Evolutionary conservation across 176 grass and related monocot species (phyloP).

Genomic region (Carex scoparia): DNA sequence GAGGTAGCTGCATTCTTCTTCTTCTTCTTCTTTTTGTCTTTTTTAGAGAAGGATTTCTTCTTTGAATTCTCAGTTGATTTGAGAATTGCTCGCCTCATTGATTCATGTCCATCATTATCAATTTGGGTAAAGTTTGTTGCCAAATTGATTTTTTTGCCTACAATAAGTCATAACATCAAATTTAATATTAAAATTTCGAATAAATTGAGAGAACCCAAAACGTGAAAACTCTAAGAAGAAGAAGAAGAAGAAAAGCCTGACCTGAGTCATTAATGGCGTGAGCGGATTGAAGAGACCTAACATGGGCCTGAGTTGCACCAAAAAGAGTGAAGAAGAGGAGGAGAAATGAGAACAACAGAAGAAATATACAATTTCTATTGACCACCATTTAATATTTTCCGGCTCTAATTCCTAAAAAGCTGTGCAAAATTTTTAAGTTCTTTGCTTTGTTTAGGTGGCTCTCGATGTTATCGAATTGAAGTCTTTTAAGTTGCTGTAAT

Average conservation of each 20-base stretch:
- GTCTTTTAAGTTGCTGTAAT: not conserved
- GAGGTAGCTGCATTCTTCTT: not conserved
- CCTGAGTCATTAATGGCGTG: not conserved
- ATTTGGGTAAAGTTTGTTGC: not conserved
- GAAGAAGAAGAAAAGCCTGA: not conserved
- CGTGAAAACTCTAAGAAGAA: not conserved
- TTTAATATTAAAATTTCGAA: not conserved
- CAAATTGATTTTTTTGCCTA: constrained; percentile 2
- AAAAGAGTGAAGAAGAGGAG: not conserved
- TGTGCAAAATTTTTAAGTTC: not conserved
- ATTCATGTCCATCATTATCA: not conserved
- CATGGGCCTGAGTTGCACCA: not conserved
- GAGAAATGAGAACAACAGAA: not conserved
- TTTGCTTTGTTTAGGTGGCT: constrained; percentile 7
- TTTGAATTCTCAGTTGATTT: not conserved
- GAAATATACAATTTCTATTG: not conserved
- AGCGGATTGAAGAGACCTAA: not conserved
- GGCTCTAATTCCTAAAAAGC: not conserved
- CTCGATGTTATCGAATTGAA: too few relatives aligned
- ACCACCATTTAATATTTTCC: not conserved
- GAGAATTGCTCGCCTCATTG: not conserved
- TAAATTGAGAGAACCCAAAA: not conserved
- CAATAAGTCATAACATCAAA: not conserved
- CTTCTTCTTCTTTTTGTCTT: not conserved
- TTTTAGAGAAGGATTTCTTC: not conserved